phyloP scores from a whole-genome alignment of 495 filamentous ascomycete species.

The Aspergillus carlsbadensis region DNA sequence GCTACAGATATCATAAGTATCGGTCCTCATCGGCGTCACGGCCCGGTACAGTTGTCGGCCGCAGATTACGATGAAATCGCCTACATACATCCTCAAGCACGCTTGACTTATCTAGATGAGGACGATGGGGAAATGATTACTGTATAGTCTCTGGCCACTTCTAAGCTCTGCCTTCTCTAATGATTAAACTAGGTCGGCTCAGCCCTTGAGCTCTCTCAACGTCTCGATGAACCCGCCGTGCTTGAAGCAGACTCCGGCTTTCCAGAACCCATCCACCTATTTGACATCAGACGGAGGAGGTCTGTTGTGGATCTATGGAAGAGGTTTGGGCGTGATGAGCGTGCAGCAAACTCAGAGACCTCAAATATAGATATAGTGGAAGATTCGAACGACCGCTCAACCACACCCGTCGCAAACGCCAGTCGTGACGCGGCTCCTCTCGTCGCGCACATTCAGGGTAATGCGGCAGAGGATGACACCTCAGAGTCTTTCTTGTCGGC shows the following conservation, averaged over 20 bases:
- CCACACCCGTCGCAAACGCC: constrained; percentile 1
- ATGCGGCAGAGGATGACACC: constrained; percentile 11
- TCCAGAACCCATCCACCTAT: constrained; percentile 41
- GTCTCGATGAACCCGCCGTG: constrained; percentile 43
- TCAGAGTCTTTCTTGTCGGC: constrained; percentile 44
- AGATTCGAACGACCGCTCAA: neutral
- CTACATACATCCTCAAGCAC: constrained; percentile 46
- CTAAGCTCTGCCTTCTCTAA: constrained; percentile 15
- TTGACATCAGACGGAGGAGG: constrained; percentile 48
- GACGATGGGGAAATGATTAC: constrained; percentile 56
- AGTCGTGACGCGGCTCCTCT: constrained; percentile 4
- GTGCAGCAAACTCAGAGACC: neutral
- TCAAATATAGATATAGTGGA: constrained; percentile 6
- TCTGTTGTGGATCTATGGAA: constrained; percentile 46
- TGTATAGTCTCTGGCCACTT: constrained; percentile 30
- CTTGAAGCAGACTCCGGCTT: constrained; percentile 15
- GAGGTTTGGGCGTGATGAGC: constrained; percentile 23
- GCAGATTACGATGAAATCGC: constrained; percentile 52
- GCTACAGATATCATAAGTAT: neutral
- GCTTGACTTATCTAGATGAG: constrained; percentile 53
- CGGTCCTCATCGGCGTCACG: constrained; percentile 10
- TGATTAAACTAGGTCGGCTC: constrained; percentile 44
- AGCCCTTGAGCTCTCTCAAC: constrained; percentile 49
- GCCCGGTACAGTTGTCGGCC: constrained; percentile 40
- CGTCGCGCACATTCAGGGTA: neutral